Percentiles rank a stretch among this genome's conserved stretches.
These are phyloP conservation scores for Streptanthus diversifolius DNA, from an alignment of 345 rosid genomes.

Conservation along the genomic window DNA sequence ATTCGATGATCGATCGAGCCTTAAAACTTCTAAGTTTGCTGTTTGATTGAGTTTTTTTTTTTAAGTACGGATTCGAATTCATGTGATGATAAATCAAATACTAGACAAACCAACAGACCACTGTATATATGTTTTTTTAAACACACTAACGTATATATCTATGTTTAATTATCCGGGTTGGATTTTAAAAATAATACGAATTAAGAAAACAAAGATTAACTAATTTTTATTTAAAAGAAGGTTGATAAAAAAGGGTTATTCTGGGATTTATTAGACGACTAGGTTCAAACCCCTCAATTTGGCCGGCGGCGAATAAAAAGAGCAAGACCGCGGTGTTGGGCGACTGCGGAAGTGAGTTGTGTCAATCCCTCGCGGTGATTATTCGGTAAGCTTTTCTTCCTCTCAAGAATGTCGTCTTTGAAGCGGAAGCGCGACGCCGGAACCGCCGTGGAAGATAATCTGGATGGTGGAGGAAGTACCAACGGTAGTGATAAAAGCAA, in stretches of 20 bases:
- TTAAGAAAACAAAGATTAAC: too few relatives aligned
- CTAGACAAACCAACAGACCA: too few relatives aligned
- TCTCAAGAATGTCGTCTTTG: conserved; percentile 37
- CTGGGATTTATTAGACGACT: background rate
- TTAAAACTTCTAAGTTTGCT: too few relatives aligned
- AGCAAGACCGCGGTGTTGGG: background rate
- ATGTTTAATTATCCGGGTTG: too few relatives aligned
- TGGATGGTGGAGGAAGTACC: conserved; percentile 5
- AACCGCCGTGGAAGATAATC: conserved; percentile 31
- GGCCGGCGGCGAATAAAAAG: conserved; percentile 3
- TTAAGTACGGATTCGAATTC: too few relatives aligned
- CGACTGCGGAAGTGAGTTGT: background rate
- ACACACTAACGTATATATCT: too few relatives aligned
- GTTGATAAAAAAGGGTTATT: background rate
- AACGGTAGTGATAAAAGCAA: conserved; percentile 19
- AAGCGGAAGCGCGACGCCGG: conserved; percentile 30
- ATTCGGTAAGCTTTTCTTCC: background rate
- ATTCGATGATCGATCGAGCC: too few relatives aligned
- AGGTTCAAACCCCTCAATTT: conserved; percentile 15
- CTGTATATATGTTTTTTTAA: too few relatives aligned
- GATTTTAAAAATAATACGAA: too few relatives aligned
- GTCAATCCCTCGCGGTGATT: background rate
- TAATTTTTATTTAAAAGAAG: too few relatives aligned
- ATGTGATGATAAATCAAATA: too few relatives aligned
- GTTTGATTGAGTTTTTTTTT: too few relatives aligned